Evolutionary conservation across 2,329 filamentous ascomycete genomes (phyloP).

Genomic region (Trichoderma sp.): DNA sequence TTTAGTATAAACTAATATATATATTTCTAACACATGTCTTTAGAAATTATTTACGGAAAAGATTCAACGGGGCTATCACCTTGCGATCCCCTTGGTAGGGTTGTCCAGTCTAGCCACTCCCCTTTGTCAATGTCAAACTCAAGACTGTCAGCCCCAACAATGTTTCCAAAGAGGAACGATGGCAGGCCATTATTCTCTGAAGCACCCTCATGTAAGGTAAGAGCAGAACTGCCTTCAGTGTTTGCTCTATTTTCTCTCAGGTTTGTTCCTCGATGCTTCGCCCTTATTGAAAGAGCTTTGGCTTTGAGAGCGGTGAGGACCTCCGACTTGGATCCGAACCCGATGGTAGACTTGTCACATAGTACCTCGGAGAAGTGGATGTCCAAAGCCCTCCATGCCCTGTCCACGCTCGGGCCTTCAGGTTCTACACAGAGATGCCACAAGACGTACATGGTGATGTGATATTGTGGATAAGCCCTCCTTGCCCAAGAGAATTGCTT

Average conservation of each 20-base stretch:
- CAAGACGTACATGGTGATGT: not conserved
- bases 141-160: not conserved
- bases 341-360: not conserved
- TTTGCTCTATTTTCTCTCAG: not conserved
- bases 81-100: not conserved
- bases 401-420: not conserved
- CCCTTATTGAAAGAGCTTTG: not conserved
- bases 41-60: not conserved
- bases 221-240: not conserved
- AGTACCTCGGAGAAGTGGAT: not conserved
- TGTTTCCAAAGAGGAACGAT: not conserved
- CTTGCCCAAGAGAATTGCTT: not conserved
- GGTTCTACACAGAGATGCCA: not conserved
- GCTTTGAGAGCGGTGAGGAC: not conserved
- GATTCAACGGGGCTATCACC: not conserved
- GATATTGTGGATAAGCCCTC: not conserved
- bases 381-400: not conserved
- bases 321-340: not conserved
- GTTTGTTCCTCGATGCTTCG: not conserved
- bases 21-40: not conserved
- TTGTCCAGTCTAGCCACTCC: not conserved
- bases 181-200: not conserved
- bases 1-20: not conserved
- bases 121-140: not conserved
- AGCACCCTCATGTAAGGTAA: not conserved